Evolutionary conservation across 1,139 yeast genomes (phyloP).

Genomic region (Protomyces macrosporus): DNA sequence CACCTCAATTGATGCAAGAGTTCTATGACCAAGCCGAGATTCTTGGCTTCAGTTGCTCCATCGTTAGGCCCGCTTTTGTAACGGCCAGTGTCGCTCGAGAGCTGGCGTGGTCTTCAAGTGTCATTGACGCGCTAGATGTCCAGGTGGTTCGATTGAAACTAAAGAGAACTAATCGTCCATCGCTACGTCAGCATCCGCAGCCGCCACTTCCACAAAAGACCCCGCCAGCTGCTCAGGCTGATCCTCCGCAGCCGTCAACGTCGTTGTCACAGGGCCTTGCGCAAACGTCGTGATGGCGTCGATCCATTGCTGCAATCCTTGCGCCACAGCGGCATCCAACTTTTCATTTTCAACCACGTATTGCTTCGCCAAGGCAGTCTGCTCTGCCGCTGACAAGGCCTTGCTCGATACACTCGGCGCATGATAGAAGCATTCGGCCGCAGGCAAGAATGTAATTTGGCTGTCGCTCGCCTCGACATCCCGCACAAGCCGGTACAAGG

Average conservation of each 20-base stretch:
- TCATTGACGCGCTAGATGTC: background rate
- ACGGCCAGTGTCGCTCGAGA: background rate
- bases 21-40: background rate
- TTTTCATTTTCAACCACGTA: constrained; percentile 36
- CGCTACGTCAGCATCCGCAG: background rate
- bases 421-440: background rate
- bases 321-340: constrained; percentile 34
- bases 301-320: constrained; percentile 39
- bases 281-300: constrained; percentile 42
- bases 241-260: background rate
- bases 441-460: background rate
- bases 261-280: constrained; percentile 32
- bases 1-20: background rate
- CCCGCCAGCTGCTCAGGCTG: background rate
- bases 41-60: background rate
- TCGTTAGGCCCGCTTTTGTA: background rate
- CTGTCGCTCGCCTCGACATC: background rate
- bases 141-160: background rate
- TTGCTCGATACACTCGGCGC: background rate
- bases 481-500: constrained; percentile 35
- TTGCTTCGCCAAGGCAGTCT: constrained; percentile 35
- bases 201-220: background rate
- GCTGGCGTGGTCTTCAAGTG: background rate
- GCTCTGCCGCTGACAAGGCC: constrained; percentile 28
- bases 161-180: background rate